Percentiles rank a stretch among this genome's conserved stretches.
phyloP scores from a whole-genome alignment of 176 grass and related monocot species.

The Olyra latifolia region DNA sequence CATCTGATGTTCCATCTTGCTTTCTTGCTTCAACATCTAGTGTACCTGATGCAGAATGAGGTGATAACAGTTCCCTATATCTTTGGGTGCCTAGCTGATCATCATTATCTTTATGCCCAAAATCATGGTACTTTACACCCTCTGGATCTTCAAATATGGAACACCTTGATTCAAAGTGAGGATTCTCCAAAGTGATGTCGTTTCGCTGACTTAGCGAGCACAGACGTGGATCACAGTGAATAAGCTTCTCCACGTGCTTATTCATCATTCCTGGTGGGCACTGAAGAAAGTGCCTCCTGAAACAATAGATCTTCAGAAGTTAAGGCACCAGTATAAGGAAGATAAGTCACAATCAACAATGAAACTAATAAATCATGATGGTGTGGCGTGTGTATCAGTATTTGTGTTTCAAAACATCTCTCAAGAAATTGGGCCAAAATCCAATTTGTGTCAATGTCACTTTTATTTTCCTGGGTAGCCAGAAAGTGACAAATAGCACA shows the following conservation, averaged over 20 bases:
- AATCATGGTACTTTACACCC: constrained; percentile 24
- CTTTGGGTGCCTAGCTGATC: constrained; percentile 26
- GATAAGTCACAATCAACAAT: background rate
- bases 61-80: background rate
- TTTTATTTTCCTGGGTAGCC: too few species aligned
- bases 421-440: background rate
- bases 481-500: too few species aligned
- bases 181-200: constrained; percentile 40
- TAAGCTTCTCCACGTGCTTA: constrained; percentile 73
- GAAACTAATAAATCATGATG: background rate
- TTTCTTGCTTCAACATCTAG: constrained; percentile 41
- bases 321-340: background rate
- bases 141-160: constrained; percentile 69
- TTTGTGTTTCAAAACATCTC: background rate
- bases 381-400: background rate
- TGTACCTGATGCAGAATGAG: constrained; percentile 19
- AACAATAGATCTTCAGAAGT: constrained; percentile 3
- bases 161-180: too few species aligned
- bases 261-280: constrained; percentile 63
- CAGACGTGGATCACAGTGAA: constrained; percentile 62
- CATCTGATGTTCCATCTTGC: constrained; percentile 10
- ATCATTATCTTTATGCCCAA: constrained; percentile 35
- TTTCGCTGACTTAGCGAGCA: constrained; percentile 49
- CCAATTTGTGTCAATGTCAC: too few species aligned
- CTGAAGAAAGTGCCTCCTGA: constrained; percentile 75